Conservation (phyloP, 108 stramenopile genomes). For the Stephanodiscus minutulus region DNA sequence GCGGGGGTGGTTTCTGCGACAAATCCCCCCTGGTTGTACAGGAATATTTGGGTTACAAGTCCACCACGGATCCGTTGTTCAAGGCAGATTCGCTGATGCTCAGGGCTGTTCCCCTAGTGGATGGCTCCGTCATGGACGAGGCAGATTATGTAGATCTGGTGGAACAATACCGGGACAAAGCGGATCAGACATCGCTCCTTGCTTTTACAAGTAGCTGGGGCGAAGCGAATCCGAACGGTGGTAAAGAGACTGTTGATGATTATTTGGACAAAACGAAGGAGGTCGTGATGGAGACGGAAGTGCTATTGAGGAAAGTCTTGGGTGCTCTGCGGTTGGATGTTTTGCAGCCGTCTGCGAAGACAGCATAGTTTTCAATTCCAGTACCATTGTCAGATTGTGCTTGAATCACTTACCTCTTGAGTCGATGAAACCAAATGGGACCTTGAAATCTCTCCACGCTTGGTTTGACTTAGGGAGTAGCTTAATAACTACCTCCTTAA, state of each 20-base stretch:
- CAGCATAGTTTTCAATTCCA: constrained; percentile 7
- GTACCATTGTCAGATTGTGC: neutral
- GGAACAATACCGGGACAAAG: constrained; percentile 73
- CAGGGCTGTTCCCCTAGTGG: constrained; percentile 60
- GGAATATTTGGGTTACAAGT: constrained; percentile 57
- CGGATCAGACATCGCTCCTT: constrained; percentile 65
- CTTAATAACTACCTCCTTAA: neutral
- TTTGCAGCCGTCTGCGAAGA: constrained; percentile 56
- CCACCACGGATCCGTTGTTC: constrained; percentile 69
- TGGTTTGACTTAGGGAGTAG: neutral
- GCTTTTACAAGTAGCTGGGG: constrained; percentile 67
- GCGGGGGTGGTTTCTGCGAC: constrained; percentile 69
- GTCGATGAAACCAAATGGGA: too few species aligned
- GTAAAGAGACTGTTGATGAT: constrained; percentile 80
- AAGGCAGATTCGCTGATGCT: constrained; percentile 76
- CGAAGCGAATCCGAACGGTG: constrained; percentile 76
- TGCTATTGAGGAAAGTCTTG: constrained; percentile 58
- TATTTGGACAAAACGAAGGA: constrained; percentile 71
- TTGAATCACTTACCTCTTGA: neutral
- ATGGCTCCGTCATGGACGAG: constrained; percentile 60
- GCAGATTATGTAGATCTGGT: constrained; percentile 71
- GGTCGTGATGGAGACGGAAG: constrained; percentile 66
- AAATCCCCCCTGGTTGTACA: constrained; percentile 69
- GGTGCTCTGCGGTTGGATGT: constrained; percentile 63
- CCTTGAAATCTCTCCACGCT: too few species aligned